These are phyloP conservation scores for Beauveria bassiana DNA, from an alignment of 2,329 filamentous ascomycete species.

Conservation along the genomic window DNA sequence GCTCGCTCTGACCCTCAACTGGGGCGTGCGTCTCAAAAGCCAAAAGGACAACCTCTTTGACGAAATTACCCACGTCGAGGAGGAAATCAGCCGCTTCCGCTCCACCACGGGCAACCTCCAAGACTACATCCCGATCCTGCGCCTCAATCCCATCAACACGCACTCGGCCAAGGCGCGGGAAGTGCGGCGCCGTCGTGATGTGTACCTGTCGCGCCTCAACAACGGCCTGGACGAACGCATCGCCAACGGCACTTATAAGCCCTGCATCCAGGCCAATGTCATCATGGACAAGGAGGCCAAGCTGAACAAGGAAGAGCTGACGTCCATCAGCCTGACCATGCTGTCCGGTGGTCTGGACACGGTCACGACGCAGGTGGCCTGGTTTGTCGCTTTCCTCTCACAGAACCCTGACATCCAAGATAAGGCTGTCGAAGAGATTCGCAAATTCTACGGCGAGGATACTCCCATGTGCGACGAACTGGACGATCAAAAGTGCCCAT, in stretches of 20 bases:
- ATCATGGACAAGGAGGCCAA: constrained; percentile 56
- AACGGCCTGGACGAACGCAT: constrained; percentile 52
- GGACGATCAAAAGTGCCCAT: constrained; percentile 57
- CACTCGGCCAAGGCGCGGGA: constrained; percentile 51
- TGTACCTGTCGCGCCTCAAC: constrained; percentile 51
- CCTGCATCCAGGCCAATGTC: constrained; percentile 61
- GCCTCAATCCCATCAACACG: constrained; percentile 53
- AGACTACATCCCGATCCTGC: constrained; percentile 52
- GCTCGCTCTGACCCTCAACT: constrained; percentile 58
- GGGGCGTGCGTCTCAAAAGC: constrained; percentile 52
- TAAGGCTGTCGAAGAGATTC: constrained; percentile 49
- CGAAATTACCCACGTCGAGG: constrained; percentile 56
- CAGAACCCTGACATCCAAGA: constrained; percentile 54
- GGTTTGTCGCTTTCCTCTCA: constrained; percentile 54
- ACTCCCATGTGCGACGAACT: constrained; percentile 51
- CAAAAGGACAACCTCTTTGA: constrained; percentile 53
- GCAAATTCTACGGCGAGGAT: constrained; percentile 41
- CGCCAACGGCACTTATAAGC: constrained; percentile 50
- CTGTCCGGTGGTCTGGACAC: constrained; percentile 60
- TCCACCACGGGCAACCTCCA: constrained; percentile 54
- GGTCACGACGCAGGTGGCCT: constrained; percentile 56
- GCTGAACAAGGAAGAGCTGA: constrained; percentile 54
- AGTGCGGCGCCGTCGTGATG: constrained; percentile 51
- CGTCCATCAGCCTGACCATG: constrained; percentile 61
- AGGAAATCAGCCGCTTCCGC: constrained; percentile 51